phyloP scores from a whole-genome alignment of 2,329 filamentous ascomycete species.

The Verticillium nonalfalfae region DNA sequence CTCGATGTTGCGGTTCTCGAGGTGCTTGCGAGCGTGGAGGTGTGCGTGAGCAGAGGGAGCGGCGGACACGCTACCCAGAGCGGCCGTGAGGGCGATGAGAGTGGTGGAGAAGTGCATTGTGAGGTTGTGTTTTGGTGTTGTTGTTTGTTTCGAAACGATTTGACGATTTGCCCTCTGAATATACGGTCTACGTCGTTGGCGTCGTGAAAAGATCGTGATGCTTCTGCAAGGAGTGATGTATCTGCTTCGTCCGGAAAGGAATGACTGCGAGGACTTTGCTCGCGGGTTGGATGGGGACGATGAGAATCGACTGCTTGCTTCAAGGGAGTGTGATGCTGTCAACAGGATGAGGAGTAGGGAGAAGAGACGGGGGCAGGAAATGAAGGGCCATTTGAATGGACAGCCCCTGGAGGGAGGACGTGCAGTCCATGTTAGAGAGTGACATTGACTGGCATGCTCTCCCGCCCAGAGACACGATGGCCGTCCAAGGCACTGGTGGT shows the following conservation, averaged over 20 bases:
- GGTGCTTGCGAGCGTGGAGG: constrained; percentile 15
- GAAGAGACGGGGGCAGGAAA: background rate
- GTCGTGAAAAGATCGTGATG: constrained; percentile 4
- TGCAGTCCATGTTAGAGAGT: background rate
- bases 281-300: constrained; percentile 9
- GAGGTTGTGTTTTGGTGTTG: background rate
- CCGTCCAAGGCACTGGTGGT: background rate
- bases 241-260: constrained; percentile 10
- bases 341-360: background rate
- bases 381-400: background rate
- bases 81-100: constrained; percentile 28
- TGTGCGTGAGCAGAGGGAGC: constrained; percentile 32
- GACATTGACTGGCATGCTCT: background rate
- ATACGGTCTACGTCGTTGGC: constrained; percentile 1
- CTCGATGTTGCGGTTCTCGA: background rate
- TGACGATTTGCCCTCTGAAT: constrained; percentile 1
- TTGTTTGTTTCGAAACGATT: background rate
- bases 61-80: constrained; percentile 30
- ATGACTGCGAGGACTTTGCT: constrained; percentile 11
- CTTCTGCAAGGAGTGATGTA: background rate
- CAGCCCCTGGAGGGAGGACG: background rate
- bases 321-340: background rate
- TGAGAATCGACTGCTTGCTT: background rate
- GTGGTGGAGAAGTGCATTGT: constrained; percentile 34
- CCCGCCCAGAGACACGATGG: background rate